Base-by-base conservation (phyloP, 306 rosid species). In the Potentilla sterilis region DNA sequence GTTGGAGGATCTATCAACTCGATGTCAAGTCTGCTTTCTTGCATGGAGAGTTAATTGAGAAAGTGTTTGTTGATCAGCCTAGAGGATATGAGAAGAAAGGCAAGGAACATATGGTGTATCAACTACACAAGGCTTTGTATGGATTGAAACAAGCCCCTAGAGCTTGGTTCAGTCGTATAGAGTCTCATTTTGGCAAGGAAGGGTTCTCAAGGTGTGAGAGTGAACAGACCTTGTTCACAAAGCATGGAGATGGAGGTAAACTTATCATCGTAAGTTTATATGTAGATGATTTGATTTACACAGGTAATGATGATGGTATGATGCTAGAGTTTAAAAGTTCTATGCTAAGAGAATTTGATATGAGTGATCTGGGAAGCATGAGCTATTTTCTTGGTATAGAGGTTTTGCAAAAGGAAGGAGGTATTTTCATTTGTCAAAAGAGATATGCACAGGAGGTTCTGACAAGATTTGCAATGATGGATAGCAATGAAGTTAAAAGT, bases 151-250 rank as follows among this genome's bases (percentile, higher is more conserved):
- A 66, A 66, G 70, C 70, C 4, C 70, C 48, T 8, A 18, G 13
- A 66, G 70, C 44, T 66, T 66, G 70, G 70, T 66, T 34, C 4
- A 66, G 24, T 7, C 46, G 44, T 18, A 66, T 66, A 15, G 32
- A 66, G 12, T 6, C 7, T 14, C 21, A 35, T 5, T 66, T 61
- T 61, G 40, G 28, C 9, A 61, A 34, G 4, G 19, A 61, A 34
- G 66, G 66, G 0, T 61, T 61, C 40, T 14, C 15, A 32, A 61
- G 18, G 19, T 61, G 66, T 5, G 16, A 28, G 3, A 24, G 40
- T 14, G 19, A 61, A 34, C 66, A 61, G 8, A 61, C 66, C 28
- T 13, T 61, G 41, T 61, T 24, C 9, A 32, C 18, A 4, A 59
- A 28, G 16, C 15, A 22, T 24, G 37, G 16, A 9, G 4, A 28